Conservation (phyloP, 1,139 yeast species). For the Blastobotrys illinoisensis region DNA sequence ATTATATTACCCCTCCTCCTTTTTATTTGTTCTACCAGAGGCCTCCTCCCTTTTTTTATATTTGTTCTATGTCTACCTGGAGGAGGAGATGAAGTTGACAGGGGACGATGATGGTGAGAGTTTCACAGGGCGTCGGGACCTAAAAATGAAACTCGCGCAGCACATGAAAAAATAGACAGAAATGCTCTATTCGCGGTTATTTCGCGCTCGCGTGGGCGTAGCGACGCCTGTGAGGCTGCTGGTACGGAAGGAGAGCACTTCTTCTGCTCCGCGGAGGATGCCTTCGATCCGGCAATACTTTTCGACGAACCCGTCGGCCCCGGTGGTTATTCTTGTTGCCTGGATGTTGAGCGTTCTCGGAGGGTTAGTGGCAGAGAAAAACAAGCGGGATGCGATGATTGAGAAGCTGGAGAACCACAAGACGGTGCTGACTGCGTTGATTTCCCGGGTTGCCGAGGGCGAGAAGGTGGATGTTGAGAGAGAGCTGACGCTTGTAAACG, state of each 20-base stretch:
- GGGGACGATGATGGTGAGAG: neutral
- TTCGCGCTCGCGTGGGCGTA: neutral
- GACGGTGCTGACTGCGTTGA: constrained; percentile 6
- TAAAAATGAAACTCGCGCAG: neutral
- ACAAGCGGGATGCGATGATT: constrained; percentile 12
- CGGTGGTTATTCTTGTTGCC: constrained; percentile 15
- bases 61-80: neutral
- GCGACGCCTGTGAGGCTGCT: neutral
- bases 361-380: constrained; percentile 16
- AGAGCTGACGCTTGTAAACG: constrained; percentile 12
- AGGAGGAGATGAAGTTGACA: neutral
- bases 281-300: constrained; percentile 4
- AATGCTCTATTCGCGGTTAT: neutral
- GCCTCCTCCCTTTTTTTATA: neutral
- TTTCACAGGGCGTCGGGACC: neutral
- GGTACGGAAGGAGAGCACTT: neutral
- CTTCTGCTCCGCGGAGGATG: neutral
- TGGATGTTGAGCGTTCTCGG: constrained; percentile 17
- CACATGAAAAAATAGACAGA: no score
- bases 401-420: constrained; percentile 5
- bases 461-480: constrained; percentile 14
- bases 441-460: constrained; percentile 10
- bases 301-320: constrained; percentile 9
- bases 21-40: neutral
- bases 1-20: no score